phyloP scores from a whole-genome alignment of 2,329 filamentous ascomycete genomes.

The Phialophora macrospora region DNA sequence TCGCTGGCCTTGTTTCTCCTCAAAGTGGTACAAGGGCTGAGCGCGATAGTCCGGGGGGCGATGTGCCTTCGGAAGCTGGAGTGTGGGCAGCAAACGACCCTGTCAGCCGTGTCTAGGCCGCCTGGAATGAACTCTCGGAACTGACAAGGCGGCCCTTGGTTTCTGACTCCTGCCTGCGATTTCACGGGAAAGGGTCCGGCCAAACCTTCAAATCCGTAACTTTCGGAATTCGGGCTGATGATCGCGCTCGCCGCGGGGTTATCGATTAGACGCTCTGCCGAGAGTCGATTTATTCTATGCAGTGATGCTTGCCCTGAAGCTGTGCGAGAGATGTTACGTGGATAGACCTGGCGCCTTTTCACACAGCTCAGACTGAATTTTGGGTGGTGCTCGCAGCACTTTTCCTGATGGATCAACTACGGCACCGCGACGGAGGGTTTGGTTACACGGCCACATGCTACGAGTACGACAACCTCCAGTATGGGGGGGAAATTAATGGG shows the following conservation, averaged over 20 bases:
- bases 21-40: neutral
- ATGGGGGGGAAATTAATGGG: slow-evolving; percentile 10
- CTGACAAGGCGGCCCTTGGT: neutral
- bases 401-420: neutral
- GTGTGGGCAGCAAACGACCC: neutral
- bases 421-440: neutral
- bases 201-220: neutral
- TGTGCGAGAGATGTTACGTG: neutral
- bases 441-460: neutral
- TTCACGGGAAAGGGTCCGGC: too few species aligned
- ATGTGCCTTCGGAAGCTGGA: slow-evolving; percentile 5
- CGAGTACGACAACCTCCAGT: neutral
- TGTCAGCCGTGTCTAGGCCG: neutral
- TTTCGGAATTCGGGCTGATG: slow-evolving; percentile 9
- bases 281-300: neutral
- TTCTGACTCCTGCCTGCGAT: neutral
- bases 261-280: neutral
- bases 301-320: neutral
- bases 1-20: slow-evolving; percentile 1
- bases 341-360: neutral
- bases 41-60: slow-evolving; percentile 11
- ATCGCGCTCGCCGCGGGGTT: neutral
- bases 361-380: neutral
- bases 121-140: neutral
- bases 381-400: neutral